A percentile compares a stretch with the other conserved stretches of the same genome.
Evolutionary conservation across 164 flowering plant genomes (phyloP).

Genomic region (Aristolochia fimbriata): DNA sequence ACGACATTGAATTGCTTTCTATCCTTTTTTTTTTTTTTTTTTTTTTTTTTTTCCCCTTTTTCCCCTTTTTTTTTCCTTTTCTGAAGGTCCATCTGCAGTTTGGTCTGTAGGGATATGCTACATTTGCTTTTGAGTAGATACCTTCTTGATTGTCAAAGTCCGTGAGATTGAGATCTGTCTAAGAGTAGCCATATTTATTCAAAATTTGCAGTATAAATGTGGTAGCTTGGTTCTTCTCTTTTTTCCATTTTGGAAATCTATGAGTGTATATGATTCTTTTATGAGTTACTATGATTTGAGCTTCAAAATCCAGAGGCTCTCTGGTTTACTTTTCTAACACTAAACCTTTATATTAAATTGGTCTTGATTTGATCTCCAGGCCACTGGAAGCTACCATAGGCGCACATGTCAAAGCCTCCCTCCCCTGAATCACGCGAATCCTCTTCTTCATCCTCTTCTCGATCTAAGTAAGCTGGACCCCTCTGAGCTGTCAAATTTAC

Average conservation of each 20-base stretch:
- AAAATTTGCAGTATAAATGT: too few relatives aligned
- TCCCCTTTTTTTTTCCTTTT: not conserved
- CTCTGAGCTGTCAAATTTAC: not conserved
- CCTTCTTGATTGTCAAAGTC: not conserved
- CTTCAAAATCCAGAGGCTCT: too few relatives aligned
- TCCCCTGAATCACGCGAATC: conserved; percentile 25
- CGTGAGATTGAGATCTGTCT: too few relatives aligned
- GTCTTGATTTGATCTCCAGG: not conserved
- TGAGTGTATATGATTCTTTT: not conserved
- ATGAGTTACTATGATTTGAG: not conserved
- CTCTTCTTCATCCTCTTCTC: conserved; percentile 21
- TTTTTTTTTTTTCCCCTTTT: not conserved
- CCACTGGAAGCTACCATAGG: not conserved
- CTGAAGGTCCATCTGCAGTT: not conserved
- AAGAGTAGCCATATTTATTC: too few relatives aligned
- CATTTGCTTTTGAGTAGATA: not conserved
- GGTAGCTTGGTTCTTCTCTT: not conserved
- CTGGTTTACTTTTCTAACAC: too few relatives aligned
- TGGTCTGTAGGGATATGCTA: not conserved
- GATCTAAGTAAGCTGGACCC: not conserved
- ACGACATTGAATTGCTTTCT: not conserved
- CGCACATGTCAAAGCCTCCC: conserved; percentile 49
- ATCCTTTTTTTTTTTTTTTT: not conserved
- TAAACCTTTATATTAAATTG: not conserved
- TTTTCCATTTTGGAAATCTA: not conserved